These are phyloP conservation scores for Clarkia xantiana DNA, from an alignment of 345 rosid species.

Conservation along the genomic window DNA sequence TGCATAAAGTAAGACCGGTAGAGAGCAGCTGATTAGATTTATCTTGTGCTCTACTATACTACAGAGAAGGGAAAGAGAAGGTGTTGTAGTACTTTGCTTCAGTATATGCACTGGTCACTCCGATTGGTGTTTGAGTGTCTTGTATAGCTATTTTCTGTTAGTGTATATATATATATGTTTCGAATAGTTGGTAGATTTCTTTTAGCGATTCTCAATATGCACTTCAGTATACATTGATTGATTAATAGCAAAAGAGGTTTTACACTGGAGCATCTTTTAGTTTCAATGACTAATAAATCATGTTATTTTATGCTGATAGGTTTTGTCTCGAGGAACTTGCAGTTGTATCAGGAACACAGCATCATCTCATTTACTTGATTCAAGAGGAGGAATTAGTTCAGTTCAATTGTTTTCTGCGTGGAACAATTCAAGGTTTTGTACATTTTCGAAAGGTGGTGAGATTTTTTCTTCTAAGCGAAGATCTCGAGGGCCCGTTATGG, in stretches of 20 bases:
- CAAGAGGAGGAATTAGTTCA: constrained; percentile 27
- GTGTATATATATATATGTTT: background rate
- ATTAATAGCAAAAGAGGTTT: background rate
- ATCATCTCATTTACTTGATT: constrained; percentile 21
- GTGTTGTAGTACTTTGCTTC: too few relatives aligned
- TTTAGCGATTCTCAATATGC: too few relatives aligned
- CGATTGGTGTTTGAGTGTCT: too few relatives aligned
- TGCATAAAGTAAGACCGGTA: too few relatives aligned
- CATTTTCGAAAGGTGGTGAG: constrained; percentile 20
- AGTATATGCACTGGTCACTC: too few relatives aligned
- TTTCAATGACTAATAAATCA: constrained; percentile 5
- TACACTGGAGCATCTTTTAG: background rate
- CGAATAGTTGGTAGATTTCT: too few relatives aligned
- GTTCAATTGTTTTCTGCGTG: constrained; percentile 30
- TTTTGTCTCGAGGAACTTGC: constrained; percentile 34
- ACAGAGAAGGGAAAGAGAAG: too few relatives aligned
- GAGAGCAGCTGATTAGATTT: too few relatives aligned
- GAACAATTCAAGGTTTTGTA: constrained; percentile 26
- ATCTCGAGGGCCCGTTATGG: constrained; percentile 85
- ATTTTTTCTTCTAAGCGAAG: constrained; percentile 50
- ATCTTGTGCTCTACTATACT: too few relatives aligned
- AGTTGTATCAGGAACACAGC: constrained; percentile 31
- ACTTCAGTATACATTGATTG: background rate
- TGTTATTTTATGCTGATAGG: constrained; percentile 23
- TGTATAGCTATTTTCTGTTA: too few relatives aligned